Evolutionary conservation across 805 yeast genomes (phyloP), one percentile per base, ranked within the genome.

Genomic region (Torulaspora quercuum): DNA sequence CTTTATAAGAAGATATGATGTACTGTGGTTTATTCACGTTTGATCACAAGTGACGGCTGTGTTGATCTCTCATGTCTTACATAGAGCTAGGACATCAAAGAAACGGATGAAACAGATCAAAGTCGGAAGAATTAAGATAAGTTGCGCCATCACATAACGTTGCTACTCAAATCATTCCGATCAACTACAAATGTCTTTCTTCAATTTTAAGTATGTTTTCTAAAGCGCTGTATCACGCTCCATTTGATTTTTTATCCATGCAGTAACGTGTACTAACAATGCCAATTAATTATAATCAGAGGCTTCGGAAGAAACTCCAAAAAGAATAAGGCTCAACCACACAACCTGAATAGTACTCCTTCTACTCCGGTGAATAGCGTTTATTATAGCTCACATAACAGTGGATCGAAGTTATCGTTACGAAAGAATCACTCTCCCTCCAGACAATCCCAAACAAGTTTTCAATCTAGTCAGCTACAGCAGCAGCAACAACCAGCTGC

Each of bases 221-320:
- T n/a, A n/a, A n/a, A n/a, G n/a, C n/a, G n/a, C n/a, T n/a, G n/a
- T n/a, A n/a, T n/a, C n/a, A n/a, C n/a, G n/a, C n/a, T n/a, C n/a
- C 23, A 14, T 8, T n/a, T 8, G n/a, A 14, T 12, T 13, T 20
- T 16, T 10, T n/a, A 10, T 32, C n/a, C 13, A 11, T 10, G 9
- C 10, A 13, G 13, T 16, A 14, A 11, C 17, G 15, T 24, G 8
- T 34, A 39, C 43, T 39, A 39, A 39, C 43, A 31, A 30, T 11
- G 25, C 21, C 21, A 19, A 18, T 13, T 22, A 12, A 12, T 15
- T 32, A 18, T 19, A 21, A 16, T 41, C 39, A 72, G 78, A 55
- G 80, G 82, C 7, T 75, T 78, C 45, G 80, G 82, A n/a, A 70
- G 82, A 52, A 64, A 65, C 38, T 67, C 73, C 10, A 71, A 72